Conservation (phyloP, 73 alveolate genomes). For the Blepharisma stoltei region DNA sequence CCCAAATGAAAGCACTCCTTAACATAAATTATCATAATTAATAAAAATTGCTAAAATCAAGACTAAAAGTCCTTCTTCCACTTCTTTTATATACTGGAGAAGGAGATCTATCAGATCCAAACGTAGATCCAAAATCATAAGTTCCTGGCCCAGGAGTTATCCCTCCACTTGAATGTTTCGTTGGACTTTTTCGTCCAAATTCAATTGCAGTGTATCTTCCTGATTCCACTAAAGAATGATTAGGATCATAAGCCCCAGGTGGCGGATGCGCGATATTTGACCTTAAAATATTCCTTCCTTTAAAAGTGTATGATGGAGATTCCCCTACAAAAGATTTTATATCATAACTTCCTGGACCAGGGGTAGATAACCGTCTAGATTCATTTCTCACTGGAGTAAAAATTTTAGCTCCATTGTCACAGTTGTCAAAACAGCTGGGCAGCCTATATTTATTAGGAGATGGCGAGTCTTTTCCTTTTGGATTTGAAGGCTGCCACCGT, state of each 20-base stretch:
- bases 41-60: too few relatives aligned
- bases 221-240: slow-evolving; percentile 15
- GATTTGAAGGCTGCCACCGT: slow-evolving; percentile 3
- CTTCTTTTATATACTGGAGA: not conserved
- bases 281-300: not conserved
- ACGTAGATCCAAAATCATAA: not conserved
- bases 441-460: slow-evolving; percentile 16
- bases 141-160: slow-evolving; percentile 27
- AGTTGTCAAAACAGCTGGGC: not conserved
- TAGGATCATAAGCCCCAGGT: not conserved
- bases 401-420: not conserved
- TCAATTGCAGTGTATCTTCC: not conserved
- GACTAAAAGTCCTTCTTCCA: too few relatives aligned
- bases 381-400: not conserved
- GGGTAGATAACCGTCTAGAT: not conserved
- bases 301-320: not conserved
- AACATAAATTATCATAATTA: too few relatives aligned
- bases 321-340: not conserved
- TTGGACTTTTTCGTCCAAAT: slow-evolving; percentile 14
- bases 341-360: slow-evolving; percentile 15
- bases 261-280: not conserved
- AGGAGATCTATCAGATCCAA: not conserved
- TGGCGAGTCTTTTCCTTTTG: slow-evolving; percentile 22
- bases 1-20: too few relatives aligned
- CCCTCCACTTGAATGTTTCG: not conserved